These are phyloP conservation scores for Warburgia ugandensis DNA, from an alignment of 164 flowering plant species.

Conservation along the genomic window DNA sequence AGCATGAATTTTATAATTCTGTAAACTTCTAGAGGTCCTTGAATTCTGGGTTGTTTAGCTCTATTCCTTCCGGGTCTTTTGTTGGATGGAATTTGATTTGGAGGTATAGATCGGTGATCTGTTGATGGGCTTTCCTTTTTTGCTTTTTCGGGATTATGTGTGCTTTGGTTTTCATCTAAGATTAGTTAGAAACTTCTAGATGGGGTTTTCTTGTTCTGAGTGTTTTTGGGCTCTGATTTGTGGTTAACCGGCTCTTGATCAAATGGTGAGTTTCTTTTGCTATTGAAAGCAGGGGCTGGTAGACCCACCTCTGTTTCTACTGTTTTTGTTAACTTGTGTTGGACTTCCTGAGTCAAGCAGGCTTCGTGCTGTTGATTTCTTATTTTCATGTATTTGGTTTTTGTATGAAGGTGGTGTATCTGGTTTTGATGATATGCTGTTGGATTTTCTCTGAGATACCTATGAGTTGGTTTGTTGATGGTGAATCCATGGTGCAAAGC, in stretches of 20 bases:
- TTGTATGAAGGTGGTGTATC: slow-evolving; percentile 53
- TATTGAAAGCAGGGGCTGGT: no score
- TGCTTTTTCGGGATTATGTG: not conserved
- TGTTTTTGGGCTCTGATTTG: slow-evolving; percentile 4
- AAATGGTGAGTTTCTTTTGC: no score
- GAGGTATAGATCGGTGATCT: slow-evolving; percentile 8
- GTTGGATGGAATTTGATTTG: slow-evolving; percentile 2
- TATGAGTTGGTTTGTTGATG: slow-evolving; percentile 55
- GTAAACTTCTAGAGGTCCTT: slow-evolving; percentile 19
- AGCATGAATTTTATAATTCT: slow-evolving; percentile 8
- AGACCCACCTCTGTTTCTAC: slow-evolving; percentile 8
- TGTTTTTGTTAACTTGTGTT: slow-evolving; percentile 16
- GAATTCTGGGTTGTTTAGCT: slow-evolving; percentile 6
- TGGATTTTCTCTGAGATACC: slow-evolving; percentile 48
- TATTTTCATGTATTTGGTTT: slow-evolving; percentile 46
- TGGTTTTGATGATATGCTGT: slow-evolving; percentile 53
- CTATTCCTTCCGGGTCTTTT: not conserved
- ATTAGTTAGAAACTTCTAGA: not conserved
- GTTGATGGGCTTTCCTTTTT: slow-evolving; percentile 7
- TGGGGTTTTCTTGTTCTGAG: slow-evolving; percentile 8
- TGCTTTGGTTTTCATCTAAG: not conserved
- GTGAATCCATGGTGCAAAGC: slow-evolving; percentile 45
- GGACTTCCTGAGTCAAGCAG: no score
- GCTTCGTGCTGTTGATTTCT: slow-evolving; percentile 39
- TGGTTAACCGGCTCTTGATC: no score